Evolutionary conservation across 805 yeast species (phyloP).

Genomic region (Kregervanrija pseudodelftensis): DNA sequence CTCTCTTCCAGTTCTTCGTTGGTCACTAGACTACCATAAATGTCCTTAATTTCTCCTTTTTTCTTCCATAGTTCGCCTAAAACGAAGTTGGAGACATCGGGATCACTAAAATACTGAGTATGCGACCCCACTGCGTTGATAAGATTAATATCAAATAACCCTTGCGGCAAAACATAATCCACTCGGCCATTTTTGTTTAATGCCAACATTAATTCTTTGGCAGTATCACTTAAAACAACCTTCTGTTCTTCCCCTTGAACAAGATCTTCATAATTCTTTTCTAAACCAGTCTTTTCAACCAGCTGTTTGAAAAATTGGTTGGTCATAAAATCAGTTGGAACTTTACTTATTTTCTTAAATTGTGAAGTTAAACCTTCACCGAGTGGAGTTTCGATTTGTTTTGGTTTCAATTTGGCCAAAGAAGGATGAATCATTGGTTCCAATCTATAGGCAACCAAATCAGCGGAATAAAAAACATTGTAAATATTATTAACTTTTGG

Average conservation of each 20-base stretch:
- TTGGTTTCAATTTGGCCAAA: slow-evolving; percentile 47
- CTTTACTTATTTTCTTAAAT: slow-evolving; percentile 11
- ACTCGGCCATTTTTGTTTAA: slow-evolving; percentile 71
- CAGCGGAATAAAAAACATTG: slow-evolving; percentile 85
- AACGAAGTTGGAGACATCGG: slow-evolving; percentile 75
- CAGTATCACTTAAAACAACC: slow-evolving; percentile 20
- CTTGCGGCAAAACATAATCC: slow-evolving; percentile 74
- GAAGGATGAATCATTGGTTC: slow-evolving; percentile 68
- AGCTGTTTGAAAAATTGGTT: slow-evolving; percentile 17
- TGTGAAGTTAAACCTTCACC: slow-evolving; percentile 39
- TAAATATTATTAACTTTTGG: slow-evolving; percentile 64
- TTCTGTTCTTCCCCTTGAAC: neutral
- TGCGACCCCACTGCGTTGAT: slow-evolving; percentile 84
- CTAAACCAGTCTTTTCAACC: slow-evolving; percentile 14
- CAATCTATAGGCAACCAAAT: slow-evolving; percentile 82
- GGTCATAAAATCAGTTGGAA: slow-evolving; percentile 22
- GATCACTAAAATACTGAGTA: slow-evolving; percentile 79
- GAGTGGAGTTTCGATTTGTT: slow-evolving; percentile 46
- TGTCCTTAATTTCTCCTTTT: neutral
- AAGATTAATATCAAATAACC: slow-evolving; percentile 71
- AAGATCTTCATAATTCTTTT: slow-evolving; percentile 4
- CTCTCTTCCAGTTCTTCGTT: neutral
- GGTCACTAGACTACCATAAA: neutral
- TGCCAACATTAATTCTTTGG: slow-evolving; percentile 30
- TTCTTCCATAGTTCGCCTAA: slow-evolving; percentile 44